Evolutionary conservation across 371 early-diverging fungal species (phyloP).

Genomic region (Mucor racemosus): DNA sequence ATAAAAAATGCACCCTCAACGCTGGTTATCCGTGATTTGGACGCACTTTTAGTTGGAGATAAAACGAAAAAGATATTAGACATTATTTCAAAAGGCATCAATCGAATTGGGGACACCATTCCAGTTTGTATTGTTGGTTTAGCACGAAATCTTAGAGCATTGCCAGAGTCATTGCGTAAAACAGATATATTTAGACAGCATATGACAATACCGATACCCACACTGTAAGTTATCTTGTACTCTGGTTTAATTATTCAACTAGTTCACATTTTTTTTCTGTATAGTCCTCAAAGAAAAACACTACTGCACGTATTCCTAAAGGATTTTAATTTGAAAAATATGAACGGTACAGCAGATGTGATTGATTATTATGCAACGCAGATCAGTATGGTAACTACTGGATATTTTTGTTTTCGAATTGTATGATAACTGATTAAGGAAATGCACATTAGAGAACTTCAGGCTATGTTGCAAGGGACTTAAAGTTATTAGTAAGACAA

Average conservation of each 20-base stretch:
- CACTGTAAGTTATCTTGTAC: slow-evolving; percentile 27
- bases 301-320: slow-evolving; percentile 26
- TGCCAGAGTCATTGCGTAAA: slow-evolving; percentile 39
- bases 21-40: slow-evolving; percentile 34
- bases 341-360: not conserved
- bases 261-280: not conserved
- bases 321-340: slow-evolving; percentile 5
- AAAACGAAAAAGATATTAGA: slow-evolving; percentile 22
- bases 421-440: not conserved
- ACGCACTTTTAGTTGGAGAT: slow-evolving; percentile 23
- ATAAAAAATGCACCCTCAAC: slow-evolving; percentile 28
- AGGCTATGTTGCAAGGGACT: slow-evolving; percentile 66
- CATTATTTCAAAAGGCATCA: slow-evolving; percentile 25
- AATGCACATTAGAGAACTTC: slow-evolving; percentile 49
- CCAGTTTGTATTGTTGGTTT: slow-evolving; percentile 42
- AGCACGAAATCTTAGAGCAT: slow-evolving; percentile 26
- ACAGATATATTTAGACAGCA: slow-evolving; percentile 49
- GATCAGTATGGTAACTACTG: slow-evolving; percentile 35
- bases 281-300: slow-evolving; percentile 36
- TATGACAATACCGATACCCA: slow-evolving; percentile 43
- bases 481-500: slow-evolving; percentile 52
- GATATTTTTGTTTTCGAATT: not conserved
- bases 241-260: not conserved
- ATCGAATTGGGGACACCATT: slow-evolving; percentile 18
- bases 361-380: slow-evolving; percentile 30